Evolutionary conservation across 371 early-diverging fungal species (phyloP).

Genomic region (Rhizomucor miehei): DNA sequence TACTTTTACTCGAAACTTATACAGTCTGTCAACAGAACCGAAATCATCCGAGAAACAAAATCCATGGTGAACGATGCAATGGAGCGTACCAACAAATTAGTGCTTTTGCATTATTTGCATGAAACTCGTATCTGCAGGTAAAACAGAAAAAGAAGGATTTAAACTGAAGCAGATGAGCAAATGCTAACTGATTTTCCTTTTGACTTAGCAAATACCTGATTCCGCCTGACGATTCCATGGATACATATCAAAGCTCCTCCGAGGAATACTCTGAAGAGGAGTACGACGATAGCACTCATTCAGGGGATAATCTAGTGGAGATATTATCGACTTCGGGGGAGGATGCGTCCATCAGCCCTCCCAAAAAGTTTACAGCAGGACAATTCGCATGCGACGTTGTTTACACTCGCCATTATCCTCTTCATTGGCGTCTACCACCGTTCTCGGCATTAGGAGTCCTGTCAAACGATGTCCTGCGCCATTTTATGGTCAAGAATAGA

Average conservation of each 20-base stretch:
- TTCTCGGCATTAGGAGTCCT: slow-evolving; percentile 63
- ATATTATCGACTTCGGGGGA: slow-evolving; percentile 42
- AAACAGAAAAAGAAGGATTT: no score
- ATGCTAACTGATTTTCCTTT: neutral
- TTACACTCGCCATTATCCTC: slow-evolving; percentile 58
- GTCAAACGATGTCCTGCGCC: slow-evolving; percentile 49
- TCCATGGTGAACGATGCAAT: slow-evolving; percentile 58
- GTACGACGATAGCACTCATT: slow-evolving; percentile 12
- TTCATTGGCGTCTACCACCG: slow-evolving; percentile 77
- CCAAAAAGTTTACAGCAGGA: slow-evolving; percentile 51
- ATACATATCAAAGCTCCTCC: slow-evolving; percentile 33
- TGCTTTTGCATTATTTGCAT: slow-evolving; percentile 62
- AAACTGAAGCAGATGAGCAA: no score
- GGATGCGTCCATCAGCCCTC: slow-evolving; percentile 31
- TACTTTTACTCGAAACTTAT: slow-evolving; percentile 72
- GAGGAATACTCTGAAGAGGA: slow-evolving; percentile 56
- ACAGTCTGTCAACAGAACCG: slow-evolving; percentile 50
- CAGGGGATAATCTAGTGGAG: slow-evolving; percentile 47
- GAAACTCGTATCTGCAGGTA: slow-evolving; percentile 70
- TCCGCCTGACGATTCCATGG: slow-evolving; percentile 38
- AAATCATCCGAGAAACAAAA: slow-evolving; percentile 56
- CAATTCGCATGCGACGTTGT: slow-evolving; percentile 74
- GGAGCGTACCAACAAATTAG: slow-evolving; percentile 66
- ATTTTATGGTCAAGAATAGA: slow-evolving; percentile 71
- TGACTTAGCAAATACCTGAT: slow-evolving; percentile 64